Evolutionary conservation across 208 protist genomes (phyloP).

Genomic region (Trypanosoma grayi): DNA sequence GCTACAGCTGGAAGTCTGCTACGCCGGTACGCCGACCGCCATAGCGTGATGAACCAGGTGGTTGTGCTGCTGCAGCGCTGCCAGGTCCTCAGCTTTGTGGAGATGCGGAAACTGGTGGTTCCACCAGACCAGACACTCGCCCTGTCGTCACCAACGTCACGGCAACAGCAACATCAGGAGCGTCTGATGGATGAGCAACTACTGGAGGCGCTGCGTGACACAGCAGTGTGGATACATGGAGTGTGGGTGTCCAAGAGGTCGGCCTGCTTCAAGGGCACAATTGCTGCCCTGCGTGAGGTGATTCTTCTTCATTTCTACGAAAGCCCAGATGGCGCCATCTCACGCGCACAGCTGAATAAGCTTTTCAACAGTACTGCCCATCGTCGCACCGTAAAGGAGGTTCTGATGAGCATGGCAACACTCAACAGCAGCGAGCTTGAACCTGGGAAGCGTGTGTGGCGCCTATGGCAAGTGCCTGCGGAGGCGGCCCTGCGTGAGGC

Average conservation of each 20-base stretch:
- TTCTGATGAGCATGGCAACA: conserved; percentile 50
- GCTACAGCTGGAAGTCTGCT: conserved; percentile 38
- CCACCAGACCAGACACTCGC: conserved; percentile 4
- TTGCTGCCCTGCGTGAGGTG: conserved; percentile 71
- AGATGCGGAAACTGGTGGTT: conserved; percentile 25
- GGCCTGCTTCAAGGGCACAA: conserved; percentile 53
- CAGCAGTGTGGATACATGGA: conserved; percentile 76
- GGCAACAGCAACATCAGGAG: conserved; percentile 4
- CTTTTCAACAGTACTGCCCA: conserved; percentile 37
- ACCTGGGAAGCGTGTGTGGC: conserved; percentile 58
- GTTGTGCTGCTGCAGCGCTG: conserved; percentile 51
- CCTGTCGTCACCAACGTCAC: background rate
- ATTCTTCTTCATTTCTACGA: conserved; percentile 64
- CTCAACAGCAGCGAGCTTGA: conserved; percentile 51
- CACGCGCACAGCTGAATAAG: conserved; percentile 57
- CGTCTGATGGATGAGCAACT: conserved; percentile 36
- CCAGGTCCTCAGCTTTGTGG: conserved; percentile 54
- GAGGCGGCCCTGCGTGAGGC: conserved; percentile 20
- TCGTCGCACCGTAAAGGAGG: conserved; percentile 55
- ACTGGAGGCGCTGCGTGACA: conserved; percentile 44
- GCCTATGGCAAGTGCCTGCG: conserved; percentile 49
- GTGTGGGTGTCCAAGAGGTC: conserved; percentile 74
- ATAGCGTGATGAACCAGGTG: conserved; percentile 54
- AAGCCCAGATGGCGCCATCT: conserved; percentile 49
- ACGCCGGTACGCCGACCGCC: conserved; percentile 51